These are phyloP conservation scores for Amylocystis lapponica DNA, from an alignment of 768 basidiomycete species.

Conservation along the genomic window DNA sequence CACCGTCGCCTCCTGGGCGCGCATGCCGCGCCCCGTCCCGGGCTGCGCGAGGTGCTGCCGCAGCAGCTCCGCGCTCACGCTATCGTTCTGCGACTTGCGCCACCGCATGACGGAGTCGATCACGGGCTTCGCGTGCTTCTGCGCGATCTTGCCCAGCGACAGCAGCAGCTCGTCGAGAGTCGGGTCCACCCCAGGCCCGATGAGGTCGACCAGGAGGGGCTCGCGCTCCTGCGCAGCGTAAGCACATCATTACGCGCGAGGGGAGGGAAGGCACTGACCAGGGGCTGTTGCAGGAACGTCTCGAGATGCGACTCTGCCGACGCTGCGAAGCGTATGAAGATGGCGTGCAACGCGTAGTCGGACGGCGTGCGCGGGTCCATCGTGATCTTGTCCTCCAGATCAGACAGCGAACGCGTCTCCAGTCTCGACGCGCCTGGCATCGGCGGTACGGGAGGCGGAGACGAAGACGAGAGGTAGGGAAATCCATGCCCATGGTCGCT, in stretches of 20 bases:
- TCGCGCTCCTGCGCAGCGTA: slow-evolving; percentile 55
- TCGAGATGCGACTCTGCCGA: slow-evolving; percentile 79
- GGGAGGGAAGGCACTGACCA: slow-evolving; percentile 41
- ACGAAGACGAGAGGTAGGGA: slow-evolving; percentile 34
- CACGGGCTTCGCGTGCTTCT: slow-evolving; percentile 77
- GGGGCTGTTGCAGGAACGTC: slow-evolving; percentile 56
- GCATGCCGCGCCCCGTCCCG: slow-evolving; percentile 23
- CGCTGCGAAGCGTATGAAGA: slow-evolving; percentile 83
- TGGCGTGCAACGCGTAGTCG: slow-evolving; percentile 83
- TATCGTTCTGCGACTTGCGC: slow-evolving; percentile 72
- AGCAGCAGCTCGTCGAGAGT: slow-evolving; percentile 83
- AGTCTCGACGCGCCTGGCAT: slow-evolving; percentile 61
- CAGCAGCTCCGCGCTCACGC: slow-evolving; percentile 41
- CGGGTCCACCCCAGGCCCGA: slow-evolving; percentile 69
- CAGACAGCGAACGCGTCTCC: slow-evolving; percentile 35
- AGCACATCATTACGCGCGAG: background rate
- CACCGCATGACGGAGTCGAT: slow-evolving; percentile 85
- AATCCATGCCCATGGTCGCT: slow-evolving; percentile 55
- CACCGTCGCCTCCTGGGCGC: slow-evolving; percentile 41
- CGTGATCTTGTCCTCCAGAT: slow-evolving; percentile 62
- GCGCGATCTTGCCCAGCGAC: slow-evolving; percentile 81
- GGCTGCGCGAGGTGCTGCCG: slow-evolving; percentile 41
- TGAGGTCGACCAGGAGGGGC: slow-evolving; percentile 54
- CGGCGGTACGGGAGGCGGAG: slow-evolving; percentile 76
- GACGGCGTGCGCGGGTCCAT: slow-evolving; percentile 77